phyloP scores from a whole-genome alignment of 2,329 filamentous ascomycete genomes.

The Cordyceps militaris region DNA sequence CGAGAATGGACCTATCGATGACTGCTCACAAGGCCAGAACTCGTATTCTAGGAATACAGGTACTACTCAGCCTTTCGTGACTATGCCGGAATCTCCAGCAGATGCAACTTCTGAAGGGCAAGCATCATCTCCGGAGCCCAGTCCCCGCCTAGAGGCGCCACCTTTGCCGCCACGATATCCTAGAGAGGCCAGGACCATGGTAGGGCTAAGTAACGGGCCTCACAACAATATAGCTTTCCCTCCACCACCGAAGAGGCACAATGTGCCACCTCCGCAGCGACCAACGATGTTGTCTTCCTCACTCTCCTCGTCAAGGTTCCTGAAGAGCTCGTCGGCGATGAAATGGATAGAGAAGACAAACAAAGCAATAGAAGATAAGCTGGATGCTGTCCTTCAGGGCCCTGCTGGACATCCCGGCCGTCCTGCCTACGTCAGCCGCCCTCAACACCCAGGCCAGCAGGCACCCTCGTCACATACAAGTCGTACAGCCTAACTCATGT shows the following conservation, averaged over 20 bases:
- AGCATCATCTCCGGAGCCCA: neutral
- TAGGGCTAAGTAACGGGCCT: neutral
- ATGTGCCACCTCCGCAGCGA: constrained; percentile 1
- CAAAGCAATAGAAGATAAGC: constrained; percentile 27
- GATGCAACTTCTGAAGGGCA: neutral
- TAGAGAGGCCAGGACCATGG: neutral
- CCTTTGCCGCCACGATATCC: neutral
- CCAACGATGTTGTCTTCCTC: neutral
- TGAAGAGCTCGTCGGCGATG: constrained; percentile 27
- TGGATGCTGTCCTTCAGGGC: constrained; percentile 25
- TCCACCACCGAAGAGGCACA: constrained; percentile 1
- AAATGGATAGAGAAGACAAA: constrained; percentile 31
- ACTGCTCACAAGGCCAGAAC: neutral
- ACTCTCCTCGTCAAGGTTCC: constrained; percentile 18
- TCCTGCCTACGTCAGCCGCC: constrained; percentile 3
- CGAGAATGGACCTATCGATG: neutral
- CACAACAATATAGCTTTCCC: constrained; percentile 1
- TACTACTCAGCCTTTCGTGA: neutral
- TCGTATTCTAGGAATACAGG: neutral
- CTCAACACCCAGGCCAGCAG: neutral
- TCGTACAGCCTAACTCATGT: neutral
- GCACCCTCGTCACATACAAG: neutral
- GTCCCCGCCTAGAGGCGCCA: neutral
- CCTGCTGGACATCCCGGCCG: neutral
- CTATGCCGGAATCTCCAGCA: neutral